These are phyloP conservation scores for Malus sieversii DNA, from an alignment of 306 rosid genomes.

Conservation along the genomic window DNA sequence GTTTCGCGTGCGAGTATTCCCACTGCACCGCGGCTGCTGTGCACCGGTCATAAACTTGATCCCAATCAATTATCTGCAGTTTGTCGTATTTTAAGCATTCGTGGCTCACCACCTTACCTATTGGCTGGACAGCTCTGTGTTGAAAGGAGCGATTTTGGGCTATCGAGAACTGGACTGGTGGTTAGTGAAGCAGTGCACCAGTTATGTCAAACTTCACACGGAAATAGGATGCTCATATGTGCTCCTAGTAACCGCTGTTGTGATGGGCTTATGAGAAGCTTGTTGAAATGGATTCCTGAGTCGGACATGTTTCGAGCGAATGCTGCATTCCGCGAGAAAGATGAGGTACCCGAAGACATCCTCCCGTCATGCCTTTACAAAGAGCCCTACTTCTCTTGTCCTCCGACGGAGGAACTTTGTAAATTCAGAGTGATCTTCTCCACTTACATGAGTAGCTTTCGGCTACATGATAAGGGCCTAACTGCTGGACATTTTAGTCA, in stretches of 20 bases:
- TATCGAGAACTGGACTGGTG: conserved; percentile 13
- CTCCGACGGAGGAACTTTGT: conserved; percentile 4
- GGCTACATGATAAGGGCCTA: conserved; percentile 22
- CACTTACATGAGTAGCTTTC: conserved; percentile 31
- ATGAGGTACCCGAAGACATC: conserved; percentile 23
- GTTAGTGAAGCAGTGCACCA: conserved; percentile 19
- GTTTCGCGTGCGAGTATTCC: not conserved
- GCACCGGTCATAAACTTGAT: not conserved
- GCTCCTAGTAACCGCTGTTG: conserved; percentile 23
- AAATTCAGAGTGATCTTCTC: conserved; percentile 32
- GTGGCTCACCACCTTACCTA: conserved; percentile 28
- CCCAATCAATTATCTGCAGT: conserved; percentile 1
- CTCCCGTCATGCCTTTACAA: conserved; percentile 18
- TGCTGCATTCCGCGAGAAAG: conserved; percentile 17
- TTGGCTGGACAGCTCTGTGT: conserved; percentile 11
- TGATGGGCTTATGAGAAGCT: conserved; percentile 18
- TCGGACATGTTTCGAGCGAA: conserved; percentile 18
- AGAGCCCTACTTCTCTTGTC: conserved; percentile 25
- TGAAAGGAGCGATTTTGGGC: not conserved
- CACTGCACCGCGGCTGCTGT: not conserved
- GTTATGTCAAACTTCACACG: not conserved
- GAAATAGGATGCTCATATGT: conserved; percentile 15
- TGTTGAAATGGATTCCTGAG: conserved; percentile 19
- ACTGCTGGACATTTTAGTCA: conserved; percentile 27
- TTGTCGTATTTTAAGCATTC: not conserved